These are phyloP conservation scores for Neofusicoccum sp. DNA, from an alignment of 2,329 filamentous ascomycete genomes.

Conservation along the genomic window DNA sequence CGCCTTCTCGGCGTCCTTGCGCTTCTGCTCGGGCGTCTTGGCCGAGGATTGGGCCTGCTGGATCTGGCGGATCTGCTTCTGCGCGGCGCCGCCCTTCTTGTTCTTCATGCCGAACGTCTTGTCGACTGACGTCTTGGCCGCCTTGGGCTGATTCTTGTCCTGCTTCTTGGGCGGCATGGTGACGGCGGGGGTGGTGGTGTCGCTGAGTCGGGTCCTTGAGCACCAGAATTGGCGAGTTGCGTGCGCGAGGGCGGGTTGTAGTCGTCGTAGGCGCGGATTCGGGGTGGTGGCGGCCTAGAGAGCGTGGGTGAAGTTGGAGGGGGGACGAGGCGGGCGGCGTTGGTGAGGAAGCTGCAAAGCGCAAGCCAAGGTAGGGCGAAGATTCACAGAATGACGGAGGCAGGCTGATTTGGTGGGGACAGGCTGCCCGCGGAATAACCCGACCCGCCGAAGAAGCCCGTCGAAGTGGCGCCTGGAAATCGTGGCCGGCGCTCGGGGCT, in stretches of 20 bases:
- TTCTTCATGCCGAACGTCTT: constrained; percentile 99
- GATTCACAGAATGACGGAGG: constrained; percentile 15
- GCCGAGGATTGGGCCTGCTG: constrained; percentile 68
- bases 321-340: neutral
- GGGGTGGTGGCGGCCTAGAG: constrained; percentile 13
- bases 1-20: constrained; percentile 64
- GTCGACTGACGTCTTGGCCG: constrained; percentile 73
- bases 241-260: neutral
- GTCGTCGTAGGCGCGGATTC: neutral
- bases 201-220: neutral
- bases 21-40: constrained; percentile 84
- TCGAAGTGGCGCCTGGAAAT: neutral
- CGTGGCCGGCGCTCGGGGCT: constrained; percentile 3
- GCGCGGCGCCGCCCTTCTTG: constrained; percentile 89
- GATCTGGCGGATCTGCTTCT: constrained; percentile 87
- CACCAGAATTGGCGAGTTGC: neutral
- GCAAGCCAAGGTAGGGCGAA: neutral
- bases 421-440: neutral
- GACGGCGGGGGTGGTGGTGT: constrained; percentile 29
- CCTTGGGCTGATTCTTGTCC: constrained; percentile 44
- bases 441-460: neutral
- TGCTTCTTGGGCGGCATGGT: constrained; percentile 70
- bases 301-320: constrained; percentile 22
- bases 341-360: neutral
- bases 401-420: constrained; percentile 11